Percentiles rank a stretch among this genome's conserved stretches.
Conservation (phyloP, 1,284 basidiomycete species). For the Somion occarium region DNA sequence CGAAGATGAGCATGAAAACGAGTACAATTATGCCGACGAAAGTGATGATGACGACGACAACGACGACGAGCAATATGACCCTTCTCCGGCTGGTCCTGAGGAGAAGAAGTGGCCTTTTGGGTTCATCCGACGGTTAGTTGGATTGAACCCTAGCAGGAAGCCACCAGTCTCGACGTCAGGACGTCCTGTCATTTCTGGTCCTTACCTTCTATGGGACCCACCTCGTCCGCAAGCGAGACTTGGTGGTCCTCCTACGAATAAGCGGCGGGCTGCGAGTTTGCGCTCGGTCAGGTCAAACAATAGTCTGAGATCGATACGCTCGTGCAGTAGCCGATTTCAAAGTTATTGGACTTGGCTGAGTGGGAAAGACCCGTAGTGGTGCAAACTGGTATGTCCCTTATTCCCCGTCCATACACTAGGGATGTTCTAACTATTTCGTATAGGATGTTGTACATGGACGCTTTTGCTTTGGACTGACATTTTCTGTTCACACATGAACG, state of each 20-base stretch:
- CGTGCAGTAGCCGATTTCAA: constrained; percentile 27
- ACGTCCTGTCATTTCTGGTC: constrained; percentile 30
- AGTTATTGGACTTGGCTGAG: constrained; percentile 24
- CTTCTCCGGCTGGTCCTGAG: constrained; percentile 14
- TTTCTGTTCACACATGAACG: background rate
- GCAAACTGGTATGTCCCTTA: constrained; percentile 1
- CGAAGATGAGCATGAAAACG: constrained; percentile 20
- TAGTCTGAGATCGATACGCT: constrained; percentile 24
- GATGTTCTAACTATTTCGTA: too few relatives aligned
- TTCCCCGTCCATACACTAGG: too few relatives aligned
- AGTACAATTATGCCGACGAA: background rate
- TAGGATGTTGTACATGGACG: too few relatives aligned
- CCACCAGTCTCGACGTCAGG: constrained; percentile 13
- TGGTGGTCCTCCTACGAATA: background rate
- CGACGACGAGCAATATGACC: constrained; percentile 11
- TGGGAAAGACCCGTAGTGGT: constrained; percentile 15
- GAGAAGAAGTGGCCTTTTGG: constrained; percentile 19
- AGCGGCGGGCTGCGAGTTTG: constrained; percentile 9
- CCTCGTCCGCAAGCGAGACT: constrained; percentile 8
- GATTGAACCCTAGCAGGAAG: constrained; percentile 16
- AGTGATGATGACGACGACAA: background rate
- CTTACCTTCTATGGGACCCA: constrained; percentile 30
- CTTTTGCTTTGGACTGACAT: too few relatives aligned
- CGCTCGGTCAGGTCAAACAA: constrained; percentile 17
- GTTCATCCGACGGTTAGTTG: constrained; percentile 20